Conservation (phyloP, 345 rosid genomes). For the Eucalyptus victrix region DNA sequence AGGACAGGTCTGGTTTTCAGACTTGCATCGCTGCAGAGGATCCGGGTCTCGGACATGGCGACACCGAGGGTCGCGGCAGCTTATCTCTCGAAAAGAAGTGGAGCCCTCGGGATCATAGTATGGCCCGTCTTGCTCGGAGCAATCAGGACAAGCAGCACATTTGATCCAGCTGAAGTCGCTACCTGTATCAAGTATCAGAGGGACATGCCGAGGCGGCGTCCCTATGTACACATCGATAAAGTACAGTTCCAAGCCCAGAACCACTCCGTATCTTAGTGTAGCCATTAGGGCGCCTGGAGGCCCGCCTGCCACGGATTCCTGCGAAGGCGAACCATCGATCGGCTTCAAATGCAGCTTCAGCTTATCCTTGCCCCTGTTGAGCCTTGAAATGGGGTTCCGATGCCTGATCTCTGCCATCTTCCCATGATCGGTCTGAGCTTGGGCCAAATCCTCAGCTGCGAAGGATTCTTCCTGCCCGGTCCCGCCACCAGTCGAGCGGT, state of each 20-base stretch:
- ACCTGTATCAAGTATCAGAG: slow-evolving; percentile 87
- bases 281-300: slow-evolving; percentile 46
- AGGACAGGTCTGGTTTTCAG: slow-evolving; percentile 66
- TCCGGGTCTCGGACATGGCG: slow-evolving; percentile 51
- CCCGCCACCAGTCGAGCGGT: accelerated
- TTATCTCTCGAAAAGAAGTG: slow-evolving; percentile 39
- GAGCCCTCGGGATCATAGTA: slow-evolving; percentile 54
- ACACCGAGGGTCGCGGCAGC: slow-evolving; percentile 52
- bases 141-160: slow-evolving; percentile 66
- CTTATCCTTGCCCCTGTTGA: slow-evolving; percentile 1
- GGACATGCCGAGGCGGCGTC: slow-evolving; percentile 69
- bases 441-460: slow-evolving; percentile 24
- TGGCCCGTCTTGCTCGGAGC: slow-evolving; percentile 58
- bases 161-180: slow-evolving; percentile 89
- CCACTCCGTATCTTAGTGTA: slow-evolving; percentile 61
- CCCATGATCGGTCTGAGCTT: slow-evolving; percentile 50
- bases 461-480: not conserved
- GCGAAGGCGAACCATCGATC: not conserved
- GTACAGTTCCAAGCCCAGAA: slow-evolving; percentile 59
- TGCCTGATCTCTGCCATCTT: slow-evolving; percentile 58
- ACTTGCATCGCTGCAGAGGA: slow-evolving; percentile 36
- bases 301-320: not conserved
- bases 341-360: not conserved
- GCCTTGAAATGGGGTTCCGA: slow-evolving; percentile 35
- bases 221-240: slow-evolving; percentile 79